Evolutionary conservation across 768 basidiomycete genomes (phyloP).

Genomic region (Tylopilus sp.): DNA sequence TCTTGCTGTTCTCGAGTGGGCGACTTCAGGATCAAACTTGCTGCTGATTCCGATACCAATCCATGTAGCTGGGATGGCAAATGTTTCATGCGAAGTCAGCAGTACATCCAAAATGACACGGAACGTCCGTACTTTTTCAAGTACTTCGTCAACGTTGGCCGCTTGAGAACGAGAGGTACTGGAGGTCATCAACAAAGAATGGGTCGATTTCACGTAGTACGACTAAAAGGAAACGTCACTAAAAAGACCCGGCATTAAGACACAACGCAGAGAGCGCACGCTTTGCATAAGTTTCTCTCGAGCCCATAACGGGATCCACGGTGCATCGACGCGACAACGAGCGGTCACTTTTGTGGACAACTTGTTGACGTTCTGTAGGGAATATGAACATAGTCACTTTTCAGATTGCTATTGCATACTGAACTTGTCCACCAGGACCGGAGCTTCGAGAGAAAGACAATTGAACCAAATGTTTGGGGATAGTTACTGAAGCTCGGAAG

Average conservation of each 20-base stretch:
- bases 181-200: conserved; percentile 68
- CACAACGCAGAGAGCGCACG: conserved; percentile 36
- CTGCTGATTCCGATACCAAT: conserved; percentile 23
- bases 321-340: conserved; percentile 51
- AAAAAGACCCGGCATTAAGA: neutral
- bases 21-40: conserved; percentile 19
- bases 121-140: conserved; percentile 65
- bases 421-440: conserved; percentile 82
- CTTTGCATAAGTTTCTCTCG: conserved; percentile 42
- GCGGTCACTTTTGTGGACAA: conserved; percentile 80
- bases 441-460: conserved; percentile 75
- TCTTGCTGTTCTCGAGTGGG: conserved; percentile 25
- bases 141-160: conserved; percentile 69
- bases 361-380: conserved; percentile 78
- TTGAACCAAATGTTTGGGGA: conserved; percentile 41
- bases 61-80: conserved; percentile 23
- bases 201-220: conserved; percentile 62
- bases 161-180: conserved; percentile 72
- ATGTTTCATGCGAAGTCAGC: neutral
- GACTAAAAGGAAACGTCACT: conserved; percentile 39
- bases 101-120: neutral
- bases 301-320: conserved; percentile 75
- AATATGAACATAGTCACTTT: neutral
- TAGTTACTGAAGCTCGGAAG: conserved; percentile 38
- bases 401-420: neutral